Conservation (phyloP, 2,329 filamentous ascomycete genomes). For the Claviceps maximensis region DNA sequence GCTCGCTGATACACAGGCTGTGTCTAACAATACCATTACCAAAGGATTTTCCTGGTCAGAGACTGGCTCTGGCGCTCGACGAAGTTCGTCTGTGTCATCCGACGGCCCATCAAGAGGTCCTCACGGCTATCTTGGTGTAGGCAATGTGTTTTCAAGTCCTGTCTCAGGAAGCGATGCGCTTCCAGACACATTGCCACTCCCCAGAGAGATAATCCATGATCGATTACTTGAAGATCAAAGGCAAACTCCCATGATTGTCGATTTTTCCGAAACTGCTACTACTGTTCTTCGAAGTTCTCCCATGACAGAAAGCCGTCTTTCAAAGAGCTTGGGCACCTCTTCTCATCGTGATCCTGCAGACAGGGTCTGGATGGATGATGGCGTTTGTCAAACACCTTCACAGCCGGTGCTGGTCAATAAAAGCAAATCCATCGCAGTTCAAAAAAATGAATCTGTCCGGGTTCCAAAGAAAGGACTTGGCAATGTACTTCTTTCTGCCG, state of each 20-base stretch:
- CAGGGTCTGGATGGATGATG: neutral
- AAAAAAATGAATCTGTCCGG: neutral
- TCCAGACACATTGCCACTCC: conserved; percentile 20
- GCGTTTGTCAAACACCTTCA: neutral
- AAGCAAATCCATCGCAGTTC: neutral
- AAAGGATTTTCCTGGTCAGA: conserved; percentile 18
- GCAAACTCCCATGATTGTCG: conserved; percentile 8
- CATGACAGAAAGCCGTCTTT: conserved; percentile 3
- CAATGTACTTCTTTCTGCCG: neutral
- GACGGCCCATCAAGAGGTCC: conserved; percentile 6
- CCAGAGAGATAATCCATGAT: conserved; percentile 1
- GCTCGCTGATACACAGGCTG: conserved; percentile 6
- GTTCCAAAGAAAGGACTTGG: neutral
- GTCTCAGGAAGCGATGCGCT: conserved; percentile 12
- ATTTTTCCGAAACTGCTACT: conserved; percentile 25
- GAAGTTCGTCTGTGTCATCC: conserved; percentile 16
- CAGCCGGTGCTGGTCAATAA: neutral
- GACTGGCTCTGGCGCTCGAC: conserved; percentile 13
- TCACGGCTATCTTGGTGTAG: conserved; percentile 14
- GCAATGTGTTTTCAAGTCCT: conserved; percentile 17
- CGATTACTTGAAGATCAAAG: neutral
- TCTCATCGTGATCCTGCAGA: neutral
- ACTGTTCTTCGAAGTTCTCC: conserved; percentile 20
- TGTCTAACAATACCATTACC: neutral
- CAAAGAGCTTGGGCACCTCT: conserved; percentile 3